These are phyloP conservation scores for Closterium sp. DNA, from an alignment of 139 green algal genomes.

Conservation along the genomic window DNA sequence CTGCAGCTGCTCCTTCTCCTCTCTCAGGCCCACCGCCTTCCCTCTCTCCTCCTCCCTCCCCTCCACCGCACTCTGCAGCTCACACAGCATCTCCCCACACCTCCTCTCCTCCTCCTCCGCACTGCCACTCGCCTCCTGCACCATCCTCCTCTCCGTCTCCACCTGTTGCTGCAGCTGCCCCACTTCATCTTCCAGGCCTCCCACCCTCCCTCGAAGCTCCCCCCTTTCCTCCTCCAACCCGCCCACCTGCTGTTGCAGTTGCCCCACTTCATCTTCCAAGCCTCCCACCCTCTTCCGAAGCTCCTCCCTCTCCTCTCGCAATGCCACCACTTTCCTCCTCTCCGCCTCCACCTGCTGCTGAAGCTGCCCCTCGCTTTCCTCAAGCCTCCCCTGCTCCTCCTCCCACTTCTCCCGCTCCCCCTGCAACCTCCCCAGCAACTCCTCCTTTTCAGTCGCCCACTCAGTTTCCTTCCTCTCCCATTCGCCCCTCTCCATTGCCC, in stretches of 20 bases:
- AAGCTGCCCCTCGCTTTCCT: not conserved
- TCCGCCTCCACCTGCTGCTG: constrained; percentile 6
- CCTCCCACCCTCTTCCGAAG: constrained; percentile 1
- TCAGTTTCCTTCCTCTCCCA: not conserved
- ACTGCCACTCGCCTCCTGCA: not conserved
- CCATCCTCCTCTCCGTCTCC: not conserved
- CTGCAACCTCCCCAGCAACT: not conserved
- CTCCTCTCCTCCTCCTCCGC: not conserved
- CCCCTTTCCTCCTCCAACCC: not conserved
- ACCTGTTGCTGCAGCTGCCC: not conserved
- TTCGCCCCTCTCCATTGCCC: not conserved
- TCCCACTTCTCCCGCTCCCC: not conserved
- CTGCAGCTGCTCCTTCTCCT: not conserved
- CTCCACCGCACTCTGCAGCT: not conserved
- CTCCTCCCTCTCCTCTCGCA: not conserved
- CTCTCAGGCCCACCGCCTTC: not conserved
- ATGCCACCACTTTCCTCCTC: not conserved
- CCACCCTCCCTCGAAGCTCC: not conserved
- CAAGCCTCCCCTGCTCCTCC: not conserved
- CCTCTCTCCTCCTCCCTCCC: not conserved
- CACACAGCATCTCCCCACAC: not conserved
- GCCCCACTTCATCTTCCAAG: not conserved
- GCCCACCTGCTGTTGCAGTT: not conserved
- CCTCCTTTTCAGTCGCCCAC: not conserved
- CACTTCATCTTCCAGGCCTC: not conserved